Conservation (phyloP, 2,329 filamentous ascomycete genomes). For the Verticillium dahliae region DNA sequence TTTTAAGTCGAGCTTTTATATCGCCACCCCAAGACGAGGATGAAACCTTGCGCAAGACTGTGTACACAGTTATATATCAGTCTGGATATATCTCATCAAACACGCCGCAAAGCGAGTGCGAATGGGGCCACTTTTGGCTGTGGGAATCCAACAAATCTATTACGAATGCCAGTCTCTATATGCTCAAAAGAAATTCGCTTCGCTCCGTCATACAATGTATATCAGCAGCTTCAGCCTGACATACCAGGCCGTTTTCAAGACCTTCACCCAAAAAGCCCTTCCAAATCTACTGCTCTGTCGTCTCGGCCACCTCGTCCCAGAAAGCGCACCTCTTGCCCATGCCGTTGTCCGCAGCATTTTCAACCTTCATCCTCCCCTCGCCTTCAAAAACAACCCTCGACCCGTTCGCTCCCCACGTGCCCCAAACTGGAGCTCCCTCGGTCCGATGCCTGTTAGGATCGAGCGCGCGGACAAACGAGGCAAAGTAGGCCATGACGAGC, state of each 20-base stretch:
- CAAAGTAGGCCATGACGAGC: slow-evolving; percentile 41
- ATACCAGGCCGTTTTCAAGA: background rate
- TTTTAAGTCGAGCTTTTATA: no score
- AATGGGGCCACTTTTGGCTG: no score
- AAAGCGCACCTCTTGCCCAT: slow-evolving; percentile 24
- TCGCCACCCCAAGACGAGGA: no score
- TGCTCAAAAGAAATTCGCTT: background rate
- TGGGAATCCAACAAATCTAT: background rate
- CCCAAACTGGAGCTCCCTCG: slow-evolving; percentile 32
- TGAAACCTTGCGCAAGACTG: no score
- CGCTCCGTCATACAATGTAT: background rate
- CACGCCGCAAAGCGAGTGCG: no score
- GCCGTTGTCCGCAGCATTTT: slow-evolving; percentile 17
- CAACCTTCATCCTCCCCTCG: slow-evolving; percentile 29
- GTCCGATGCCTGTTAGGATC: slow-evolving; percentile 34
- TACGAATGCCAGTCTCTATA: background rate
- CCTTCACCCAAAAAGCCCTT: no score
- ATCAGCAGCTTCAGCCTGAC: no score
- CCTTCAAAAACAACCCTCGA: slow-evolving; percentile 33
- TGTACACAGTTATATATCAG: no score
- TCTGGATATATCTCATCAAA: no score
- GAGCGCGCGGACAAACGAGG: slow-evolving; percentile 38
- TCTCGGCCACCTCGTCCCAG: slow-evolving; percentile 29
- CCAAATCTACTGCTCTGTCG: slow-evolving; percentile 13
- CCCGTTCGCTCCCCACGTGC: slow-evolving; percentile 24